Conservation (phyloP, 768 basidiomycete genomes). For the Pleurotus eryngii region DNA sequence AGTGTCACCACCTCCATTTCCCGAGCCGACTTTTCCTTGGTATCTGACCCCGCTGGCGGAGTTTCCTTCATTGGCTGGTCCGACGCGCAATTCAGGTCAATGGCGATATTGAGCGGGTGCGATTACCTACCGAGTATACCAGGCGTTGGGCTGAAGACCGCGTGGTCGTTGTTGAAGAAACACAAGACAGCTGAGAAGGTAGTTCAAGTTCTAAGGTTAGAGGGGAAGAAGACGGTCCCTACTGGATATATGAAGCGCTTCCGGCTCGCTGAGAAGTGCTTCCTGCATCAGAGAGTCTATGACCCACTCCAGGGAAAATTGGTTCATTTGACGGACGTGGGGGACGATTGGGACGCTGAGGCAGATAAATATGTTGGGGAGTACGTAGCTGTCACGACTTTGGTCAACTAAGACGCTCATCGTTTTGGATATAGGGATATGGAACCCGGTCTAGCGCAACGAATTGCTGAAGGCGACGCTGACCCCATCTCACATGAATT, state of each 20-base stretch:
- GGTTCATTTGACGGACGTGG: conserved; percentile 67
- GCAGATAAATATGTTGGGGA: conserved; percentile 71
- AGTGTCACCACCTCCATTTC: conserved; percentile 65
- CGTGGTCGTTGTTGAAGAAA: conserved; percentile 76
- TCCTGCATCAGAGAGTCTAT: conserved; percentile 90
- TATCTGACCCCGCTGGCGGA: conserved; percentile 46
- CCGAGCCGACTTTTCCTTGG: conserved; percentile 63
- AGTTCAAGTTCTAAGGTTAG: conserved; percentile 68
- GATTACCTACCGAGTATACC: conserved; percentile 90
- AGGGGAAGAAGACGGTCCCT: conserved; percentile 84
- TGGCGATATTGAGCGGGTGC: conserved; percentile 92
- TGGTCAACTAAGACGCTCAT: background rate
- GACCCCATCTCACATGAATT: conserved; percentile 67
- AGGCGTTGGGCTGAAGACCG: conserved; percentile 93
- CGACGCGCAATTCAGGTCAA: conserved; percentile 84
- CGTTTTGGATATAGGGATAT: conserved; percentile 47
- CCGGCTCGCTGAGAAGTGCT: conserved; percentile 83
- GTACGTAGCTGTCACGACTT: conserved; percentile 34
- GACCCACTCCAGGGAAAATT: conserved; percentile 65
- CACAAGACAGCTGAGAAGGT: conserved; percentile 86
- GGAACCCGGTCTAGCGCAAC: conserved; percentile 58
- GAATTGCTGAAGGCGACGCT: conserved; percentile 63
- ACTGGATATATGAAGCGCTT: conserved; percentile 72
- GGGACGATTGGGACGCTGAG: conserved; percentile 50
- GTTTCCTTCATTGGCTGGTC: conserved; percentile 88